Conservation (phyloP, 257 asterid genomes). For the Fraxinus cuspidata region DNA sequence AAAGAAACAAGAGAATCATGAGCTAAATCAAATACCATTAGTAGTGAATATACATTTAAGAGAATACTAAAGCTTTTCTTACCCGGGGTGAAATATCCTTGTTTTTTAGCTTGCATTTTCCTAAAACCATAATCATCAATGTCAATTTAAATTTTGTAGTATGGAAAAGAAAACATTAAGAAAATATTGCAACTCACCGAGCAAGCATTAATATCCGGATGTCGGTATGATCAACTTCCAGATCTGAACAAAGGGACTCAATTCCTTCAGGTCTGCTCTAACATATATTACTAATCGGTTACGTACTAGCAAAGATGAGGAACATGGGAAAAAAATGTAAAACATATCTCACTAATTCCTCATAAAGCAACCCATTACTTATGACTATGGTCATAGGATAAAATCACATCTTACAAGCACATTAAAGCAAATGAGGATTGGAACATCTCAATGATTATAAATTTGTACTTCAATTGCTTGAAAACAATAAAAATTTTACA, state of each 20-base stretch:
- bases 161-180: constrained; percentile 5
- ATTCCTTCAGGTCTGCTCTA: constrained; percentile 85
- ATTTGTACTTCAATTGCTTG: constrained; percentile 4
- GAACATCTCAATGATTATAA: background rate
- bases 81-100: constrained; percentile 94
- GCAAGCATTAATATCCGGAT: constrained; percentile 85
- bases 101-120: constrained; percentile 92
- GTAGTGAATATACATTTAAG: background rate
- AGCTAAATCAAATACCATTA: background rate
- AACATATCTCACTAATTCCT: constrained; percentile 3
- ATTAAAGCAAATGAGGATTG: background rate
- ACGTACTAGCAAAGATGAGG: constrained; percentile 17
- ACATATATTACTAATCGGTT: constrained; percentile 23
- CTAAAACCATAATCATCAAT: constrained; percentile 40
- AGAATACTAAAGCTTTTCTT: constrained; percentile 22
- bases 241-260: constrained; percentile 78
- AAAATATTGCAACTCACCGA: constrained; percentile 54
- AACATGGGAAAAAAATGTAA: constrained; percentile 11
- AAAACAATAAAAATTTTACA: background rate
- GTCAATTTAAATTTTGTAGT: constrained; percentile 19
- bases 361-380: background rate
- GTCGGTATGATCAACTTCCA: constrained; percentile 77
- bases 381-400: background rate
- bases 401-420: background rate
- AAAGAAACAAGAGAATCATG: background rate